phyloP scores from a whole-genome alignment of 345 rosid species.

The Excoecaria agallocha region DNA sequence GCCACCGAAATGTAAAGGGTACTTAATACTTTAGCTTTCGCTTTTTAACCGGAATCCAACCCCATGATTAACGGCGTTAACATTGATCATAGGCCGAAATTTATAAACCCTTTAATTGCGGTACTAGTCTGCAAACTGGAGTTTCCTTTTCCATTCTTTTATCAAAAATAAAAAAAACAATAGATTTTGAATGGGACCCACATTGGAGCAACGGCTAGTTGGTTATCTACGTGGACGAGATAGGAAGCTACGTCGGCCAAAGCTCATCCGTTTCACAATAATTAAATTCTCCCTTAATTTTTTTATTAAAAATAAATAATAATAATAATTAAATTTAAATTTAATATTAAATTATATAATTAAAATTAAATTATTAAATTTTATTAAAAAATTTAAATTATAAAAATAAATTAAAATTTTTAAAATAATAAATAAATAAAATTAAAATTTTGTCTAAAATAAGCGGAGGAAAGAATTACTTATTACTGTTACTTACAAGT shows the following conservation, averaged over 20 bases:
- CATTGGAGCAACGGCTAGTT: constrained; percentile 26
- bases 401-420: no score
- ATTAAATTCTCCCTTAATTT: no score
- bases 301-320: no score
- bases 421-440: no score
- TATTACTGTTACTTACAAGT: no score
- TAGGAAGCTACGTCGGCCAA: constrained; percentile 15
- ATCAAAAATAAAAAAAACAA: neutral
- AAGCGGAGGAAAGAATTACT: no score
- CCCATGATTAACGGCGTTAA: constrained; percentile 46
- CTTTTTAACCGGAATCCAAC: constrained; percentile 7
- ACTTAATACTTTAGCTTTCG: neutral
- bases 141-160: neutral
- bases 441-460: no score
- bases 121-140: neutral
- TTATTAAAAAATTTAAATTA: no score
- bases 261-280: no score
- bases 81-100: neutral
- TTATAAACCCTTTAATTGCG: constrained; percentile 19
- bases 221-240: constrained; percentile 10
- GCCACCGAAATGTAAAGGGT: constrained; percentile 5
- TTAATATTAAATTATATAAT: no score
- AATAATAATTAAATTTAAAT: no score
- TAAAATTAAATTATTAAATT: no score
- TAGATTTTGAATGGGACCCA: neutral